A percentile compares a stretch with the other conserved stretches of the same genome.
Evolutionary conservation across 768 basidiomycete species (phyloP).

Genomic region (Tephrocybe sp.): DNA sequence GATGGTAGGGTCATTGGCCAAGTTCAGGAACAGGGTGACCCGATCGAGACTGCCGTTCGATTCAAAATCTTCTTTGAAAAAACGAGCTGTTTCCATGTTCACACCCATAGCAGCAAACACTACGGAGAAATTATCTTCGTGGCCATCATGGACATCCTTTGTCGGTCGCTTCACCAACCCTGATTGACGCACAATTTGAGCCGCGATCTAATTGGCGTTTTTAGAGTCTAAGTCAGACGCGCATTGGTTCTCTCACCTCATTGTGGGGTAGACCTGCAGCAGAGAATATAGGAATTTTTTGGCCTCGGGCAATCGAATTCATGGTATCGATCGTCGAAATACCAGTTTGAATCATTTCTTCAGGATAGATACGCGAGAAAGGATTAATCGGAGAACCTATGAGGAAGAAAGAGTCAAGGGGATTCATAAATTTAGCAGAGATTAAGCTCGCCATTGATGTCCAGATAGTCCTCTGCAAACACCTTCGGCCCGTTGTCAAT

Average conservation of each 20-base stretch:
- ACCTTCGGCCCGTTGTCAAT: slow-evolving; percentile 99
- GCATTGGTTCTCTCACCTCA: slow-evolving; percentile 57
- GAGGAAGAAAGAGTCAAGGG: slow-evolving; percentile 10
- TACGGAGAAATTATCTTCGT: slow-evolving; percentile 99
- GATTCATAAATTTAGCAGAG: slow-evolving; percentile 9
- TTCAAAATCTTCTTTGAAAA: slow-evolving; percentile 99
- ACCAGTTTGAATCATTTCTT: slow-evolving; percentile 99
- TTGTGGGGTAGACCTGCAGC: slow-evolving; percentile 99
- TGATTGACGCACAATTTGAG: slow-evolving; percentile 99
- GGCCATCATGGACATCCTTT: slow-evolving; percentile 97
- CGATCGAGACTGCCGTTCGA: slow-evolving; percentile 97
- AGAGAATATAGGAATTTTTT: slow-evolving; percentile 99
- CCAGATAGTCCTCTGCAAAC: slow-evolving; percentile 98
- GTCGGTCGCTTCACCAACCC: slow-evolving; percentile 96
- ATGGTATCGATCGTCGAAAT: slow-evolving; percentile 98
- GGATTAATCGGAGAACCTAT: slow-evolving; percentile 97
- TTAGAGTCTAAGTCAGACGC: slow-evolving; percentile 2
- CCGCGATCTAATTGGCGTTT: slow-evolving; percentile 78
- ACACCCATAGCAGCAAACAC: slow-evolving; percentile 99
- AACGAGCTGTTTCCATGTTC: slow-evolving; percentile 99
- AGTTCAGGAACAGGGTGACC: slow-evolving; percentile 96
- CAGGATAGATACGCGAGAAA: slow-evolving; percentile 97
- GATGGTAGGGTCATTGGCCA: slow-evolving; percentile 99
- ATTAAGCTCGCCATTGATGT: slow-evolving; percentile 84
- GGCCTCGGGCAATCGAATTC: slow-evolving; percentile 99